Percentiles rank a stretch among this genome's conserved stretches.
Conservation (phyloP, 2,329 filamentous ascomycete species). For the Colletotrichum cuscutae region DNA sequence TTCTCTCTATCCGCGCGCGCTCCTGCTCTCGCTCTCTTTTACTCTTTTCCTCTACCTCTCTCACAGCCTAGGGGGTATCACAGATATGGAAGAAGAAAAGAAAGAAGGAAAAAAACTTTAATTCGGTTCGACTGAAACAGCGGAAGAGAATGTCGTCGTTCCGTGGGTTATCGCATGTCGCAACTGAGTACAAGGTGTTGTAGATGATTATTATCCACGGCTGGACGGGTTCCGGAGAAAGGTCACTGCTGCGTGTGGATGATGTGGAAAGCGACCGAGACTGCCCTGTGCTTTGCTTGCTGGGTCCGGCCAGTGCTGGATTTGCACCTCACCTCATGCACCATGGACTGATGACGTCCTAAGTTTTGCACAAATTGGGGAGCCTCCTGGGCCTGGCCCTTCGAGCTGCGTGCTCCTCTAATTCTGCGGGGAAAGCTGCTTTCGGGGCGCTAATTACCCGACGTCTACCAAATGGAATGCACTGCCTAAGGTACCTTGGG, state of each 20-base stretch:
- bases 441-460: conserved; percentile 33
- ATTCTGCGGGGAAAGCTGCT: conserved; percentile 36
- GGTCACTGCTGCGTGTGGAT: conserved; percentile 27
- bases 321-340: conserved; percentile 21
- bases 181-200: background rate
- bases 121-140: background rate
- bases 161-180: conserved; percentile 29
- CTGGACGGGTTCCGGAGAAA: conserved; percentile 6
- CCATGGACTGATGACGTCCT: conserved; percentile 32
- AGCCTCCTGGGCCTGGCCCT: background rate
- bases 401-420: conserved; percentile 25
- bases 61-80: conserved; percentile 24
- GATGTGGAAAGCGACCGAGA: conserved; percentile 17
- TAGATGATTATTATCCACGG: background rate
- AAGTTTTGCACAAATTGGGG: conserved; percentile 30
- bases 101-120: background rate
- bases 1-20: background rate
- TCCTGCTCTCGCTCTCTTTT: no score
- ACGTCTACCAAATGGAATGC: conserved; percentile 1
- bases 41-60: no score
- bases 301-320: conserved; percentile 26
- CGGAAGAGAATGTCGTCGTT: background rate
- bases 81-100: background rate
- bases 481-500: no score
- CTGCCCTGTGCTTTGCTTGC: conserved; percentile 4